Conservation (phyloP, 1,284 basidiomycete species). For the Grifola frondosa region DNA sequence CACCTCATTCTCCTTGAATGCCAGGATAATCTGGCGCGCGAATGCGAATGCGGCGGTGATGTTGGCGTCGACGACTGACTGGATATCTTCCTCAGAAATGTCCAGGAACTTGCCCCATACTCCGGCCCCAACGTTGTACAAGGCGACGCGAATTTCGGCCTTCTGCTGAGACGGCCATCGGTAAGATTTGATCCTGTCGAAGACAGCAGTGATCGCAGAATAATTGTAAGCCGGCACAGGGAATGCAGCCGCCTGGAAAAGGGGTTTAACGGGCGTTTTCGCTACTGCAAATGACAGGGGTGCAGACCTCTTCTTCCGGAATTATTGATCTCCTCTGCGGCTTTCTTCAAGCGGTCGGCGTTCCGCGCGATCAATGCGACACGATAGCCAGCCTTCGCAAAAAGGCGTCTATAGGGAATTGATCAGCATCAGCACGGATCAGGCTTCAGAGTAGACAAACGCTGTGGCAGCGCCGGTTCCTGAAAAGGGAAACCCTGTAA, state of each 20-base stretch:
- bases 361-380: slow-evolving; percentile 68
- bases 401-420: slow-evolving; percentile 48
- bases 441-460: slow-evolving; percentile 37
- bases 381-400: slow-evolving; percentile 63
- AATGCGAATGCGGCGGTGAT: slow-evolving; percentile 68
- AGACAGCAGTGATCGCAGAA: slow-evolving; percentile 49
- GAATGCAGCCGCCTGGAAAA: slow-evolving; percentile 55
- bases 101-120: slow-evolving; percentile 69
- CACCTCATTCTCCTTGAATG: slow-evolving; percentile 60
- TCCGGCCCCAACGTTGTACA: slow-evolving; percentile 62
- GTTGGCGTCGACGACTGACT: slow-evolving; percentile 47
- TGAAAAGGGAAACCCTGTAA: slow-evolving; percentile 5
- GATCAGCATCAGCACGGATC: neutral
- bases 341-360: slow-evolving; percentile 48
- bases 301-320: slow-evolving; percentile 54
- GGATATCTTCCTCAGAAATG: slow-evolving; percentile 57
- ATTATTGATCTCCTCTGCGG: slow-evolving; percentile 54
- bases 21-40: slow-evolving; percentile 56
- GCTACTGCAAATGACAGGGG: neutral
- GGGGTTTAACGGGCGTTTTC: neutral
- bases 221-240: slow-evolving; percentile 55
- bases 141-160: slow-evolving; percentile 56
- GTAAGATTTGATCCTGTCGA: slow-evolving; percentile 49
- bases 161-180: slow-evolving; percentile 39
- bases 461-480: slow-evolving; percentile 65